Evolutionary conservation across 805 yeast genomes (phyloP), one percentile per base, ranked within the genome.

Genomic region (Candida ipomoeae): DNA sequence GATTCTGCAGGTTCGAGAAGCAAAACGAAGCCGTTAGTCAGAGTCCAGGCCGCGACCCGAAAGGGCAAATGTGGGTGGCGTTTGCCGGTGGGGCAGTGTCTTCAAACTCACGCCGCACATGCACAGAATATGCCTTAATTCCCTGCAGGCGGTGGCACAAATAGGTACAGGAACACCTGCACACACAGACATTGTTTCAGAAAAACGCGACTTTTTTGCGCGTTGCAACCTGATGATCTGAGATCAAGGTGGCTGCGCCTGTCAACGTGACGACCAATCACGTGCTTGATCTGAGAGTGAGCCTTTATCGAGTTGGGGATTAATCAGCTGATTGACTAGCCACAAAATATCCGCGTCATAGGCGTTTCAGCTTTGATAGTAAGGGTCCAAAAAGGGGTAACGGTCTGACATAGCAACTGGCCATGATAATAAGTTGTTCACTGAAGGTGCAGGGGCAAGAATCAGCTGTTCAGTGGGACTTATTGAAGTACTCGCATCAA

Each of bases 181-280:
- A 33, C 11, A 20, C 11, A 20, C 17, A 15, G n/a, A 3, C 11
- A 14, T 33, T 34, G 38, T n/a, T 34, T 42, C 33, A 11, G 17
- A 42, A 42, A 21, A 42, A 21, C 45, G 45, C 45, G 45, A 42
- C 21, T n/a, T 42, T 20, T 42, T 39, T 13, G 44, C 45, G 38
- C 45, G 37, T 42, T 33, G 38, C 38, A n/a, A 42, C 36, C 17
- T 7, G 17, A 5, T 13, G 26, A 18, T 37, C 44, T 15, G 36
- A 18, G n/a, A 31, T 31, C 26, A 17, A 26, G 29, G 29, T 26
- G 29, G 29, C 29, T 26, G 29, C 29, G 29, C 11, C 8, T 8
- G 17, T 8, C 7, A 17, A 13, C 26, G 44, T 13, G 29, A 41
- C 10, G 37, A 10, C 23, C 10, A 7, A n/a, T 39, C 42, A 39